Evolutionary conservation across 345 rosid genomes (phyloP).

Genomic region (Eucalyptus victrix): DNA sequence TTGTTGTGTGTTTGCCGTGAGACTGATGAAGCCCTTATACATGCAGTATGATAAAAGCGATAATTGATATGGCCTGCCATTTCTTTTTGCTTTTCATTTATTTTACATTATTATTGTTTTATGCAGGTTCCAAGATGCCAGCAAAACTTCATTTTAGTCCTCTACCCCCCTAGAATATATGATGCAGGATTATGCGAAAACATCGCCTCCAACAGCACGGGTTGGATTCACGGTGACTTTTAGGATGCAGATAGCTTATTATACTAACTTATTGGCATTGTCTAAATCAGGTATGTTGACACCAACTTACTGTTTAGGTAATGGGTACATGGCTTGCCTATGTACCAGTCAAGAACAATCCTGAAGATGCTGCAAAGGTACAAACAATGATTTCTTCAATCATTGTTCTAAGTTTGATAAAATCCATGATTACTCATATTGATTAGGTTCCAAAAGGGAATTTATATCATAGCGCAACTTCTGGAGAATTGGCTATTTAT

Average conservation of each 20-base stretch:
- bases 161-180: slow-evolving; percentile 35
- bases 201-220: slow-evolving; percentile 71
- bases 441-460: too few species aligned
- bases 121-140: too few species aligned
- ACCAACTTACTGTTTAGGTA: slow-evolving; percentile 22
- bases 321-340: slow-evolving; percentile 85
- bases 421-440: not conserved
- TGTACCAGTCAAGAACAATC: slow-evolving; percentile 90
- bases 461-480: too few species aligned
- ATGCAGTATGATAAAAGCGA: not conserved
- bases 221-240: slow-evolving; percentile 85
- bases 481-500: too few species aligned
- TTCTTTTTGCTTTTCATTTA: not conserved
- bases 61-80: not conserved
- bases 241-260: not conserved
- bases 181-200: slow-evolving; percentile 99
- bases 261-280: not conserved
- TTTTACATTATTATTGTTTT: not conserved
- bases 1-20: not conserved
- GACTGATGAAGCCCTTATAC: not conserved
- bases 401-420: not conserved
- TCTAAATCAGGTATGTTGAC: not conserved
- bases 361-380: slow-evolving; percentile 96
- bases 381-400: not conserved
- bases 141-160: too few species aligned